A percentile compares a stretch with the other conserved stretches of the same genome.
These are phyloP conservation scores for Aspergillus jensenii DNA, from an alignment of 2,329 filamentous ascomycete genomes.

Conservation along the genomic window DNA sequence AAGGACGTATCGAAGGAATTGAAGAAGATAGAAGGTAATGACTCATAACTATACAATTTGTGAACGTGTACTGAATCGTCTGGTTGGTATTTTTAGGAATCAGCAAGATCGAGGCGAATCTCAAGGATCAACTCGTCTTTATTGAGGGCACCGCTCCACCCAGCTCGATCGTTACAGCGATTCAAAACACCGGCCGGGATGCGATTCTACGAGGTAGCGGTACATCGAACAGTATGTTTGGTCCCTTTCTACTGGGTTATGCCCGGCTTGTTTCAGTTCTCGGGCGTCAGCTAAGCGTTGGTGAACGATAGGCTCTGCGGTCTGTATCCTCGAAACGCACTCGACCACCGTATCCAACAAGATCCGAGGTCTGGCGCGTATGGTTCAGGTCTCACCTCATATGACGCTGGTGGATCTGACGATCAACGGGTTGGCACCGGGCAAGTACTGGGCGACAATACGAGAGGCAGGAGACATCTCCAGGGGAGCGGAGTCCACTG, in stretches of 20 bases:
- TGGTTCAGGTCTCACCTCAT: constrained; percentile 82
- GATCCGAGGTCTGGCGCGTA: constrained; percentile 83
- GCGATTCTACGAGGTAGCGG: constrained; percentile 91
- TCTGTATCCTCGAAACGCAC: constrained; percentile 93
- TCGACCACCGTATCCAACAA: constrained; percentile 60
- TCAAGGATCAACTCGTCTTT: constrained; percentile 79
- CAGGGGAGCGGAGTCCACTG: constrained; percentile 76
- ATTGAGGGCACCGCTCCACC: constrained; percentile 88
- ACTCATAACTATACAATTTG: neutral
- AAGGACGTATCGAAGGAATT: constrained; percentile 80
- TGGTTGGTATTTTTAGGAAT: constrained; percentile 57
- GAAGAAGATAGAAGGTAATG: constrained; percentile 65
- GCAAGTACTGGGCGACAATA: constrained; percentile 80
- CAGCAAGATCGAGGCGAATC: constrained; percentile 75
- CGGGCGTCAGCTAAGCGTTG: neutral
- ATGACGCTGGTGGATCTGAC: constrained; percentile 86
- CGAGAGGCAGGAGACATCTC: constrained; percentile 86
- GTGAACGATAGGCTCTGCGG: constrained; percentile 49
- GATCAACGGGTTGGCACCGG: constrained; percentile 75
- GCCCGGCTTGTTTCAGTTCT: neutral
- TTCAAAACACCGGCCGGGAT: constrained; percentile 87
- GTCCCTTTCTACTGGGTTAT: constrained; percentile 8
- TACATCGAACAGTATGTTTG: constrained; percentile 68
- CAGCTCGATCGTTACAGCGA: constrained; percentile 83
- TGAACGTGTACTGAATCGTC: neutral